phyloP scores from a whole-genome alignment of 345 rosid species.

The Gossypium raimondii region DNA sequence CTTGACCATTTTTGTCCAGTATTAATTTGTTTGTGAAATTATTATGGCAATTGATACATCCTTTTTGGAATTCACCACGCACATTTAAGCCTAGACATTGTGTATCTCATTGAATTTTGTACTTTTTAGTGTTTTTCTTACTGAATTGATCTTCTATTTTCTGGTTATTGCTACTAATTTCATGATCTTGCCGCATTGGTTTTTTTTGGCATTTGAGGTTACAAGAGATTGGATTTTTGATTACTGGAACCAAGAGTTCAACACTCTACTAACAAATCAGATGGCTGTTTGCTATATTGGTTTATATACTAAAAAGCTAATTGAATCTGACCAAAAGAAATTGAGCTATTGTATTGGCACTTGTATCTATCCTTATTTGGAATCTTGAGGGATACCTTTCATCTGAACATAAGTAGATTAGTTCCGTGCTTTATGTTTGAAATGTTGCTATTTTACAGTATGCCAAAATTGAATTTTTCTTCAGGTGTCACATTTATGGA shows the following conservation, averaged over 20 bases:
- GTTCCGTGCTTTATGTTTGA: conserved; percentile 4
- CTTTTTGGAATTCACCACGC: background rate
- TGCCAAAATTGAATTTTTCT: conserved; percentile 14
- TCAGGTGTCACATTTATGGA: conserved; percentile 72
- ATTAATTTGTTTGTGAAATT: background rate
- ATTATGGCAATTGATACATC: background rate
- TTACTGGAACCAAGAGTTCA: background rate
- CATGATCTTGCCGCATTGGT: background rate
- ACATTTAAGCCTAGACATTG: background rate
- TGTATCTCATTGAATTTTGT: background rate
- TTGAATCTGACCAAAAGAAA: background rate
- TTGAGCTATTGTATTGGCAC: background rate
- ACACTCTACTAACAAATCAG: background rate
- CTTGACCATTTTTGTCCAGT: background rate
- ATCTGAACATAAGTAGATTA: background rate
- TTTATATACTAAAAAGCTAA: background rate
- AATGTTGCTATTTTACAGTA: conserved; percentile 10
- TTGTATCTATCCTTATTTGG: background rate
- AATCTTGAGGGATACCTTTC: background rate
- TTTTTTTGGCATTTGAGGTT: background rate
- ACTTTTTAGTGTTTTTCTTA: background rate
- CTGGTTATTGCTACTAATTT: background rate
- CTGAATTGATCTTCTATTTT: background rate
- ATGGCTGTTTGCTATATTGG: background rate
- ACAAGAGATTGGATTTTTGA: background rate